Percentiles rank a stretch among this genome's conserved stretches.
Conservation (phyloP, 1,284 basidiomycete genomes). For the Rhodotorula mucilaginosa region DNA sequence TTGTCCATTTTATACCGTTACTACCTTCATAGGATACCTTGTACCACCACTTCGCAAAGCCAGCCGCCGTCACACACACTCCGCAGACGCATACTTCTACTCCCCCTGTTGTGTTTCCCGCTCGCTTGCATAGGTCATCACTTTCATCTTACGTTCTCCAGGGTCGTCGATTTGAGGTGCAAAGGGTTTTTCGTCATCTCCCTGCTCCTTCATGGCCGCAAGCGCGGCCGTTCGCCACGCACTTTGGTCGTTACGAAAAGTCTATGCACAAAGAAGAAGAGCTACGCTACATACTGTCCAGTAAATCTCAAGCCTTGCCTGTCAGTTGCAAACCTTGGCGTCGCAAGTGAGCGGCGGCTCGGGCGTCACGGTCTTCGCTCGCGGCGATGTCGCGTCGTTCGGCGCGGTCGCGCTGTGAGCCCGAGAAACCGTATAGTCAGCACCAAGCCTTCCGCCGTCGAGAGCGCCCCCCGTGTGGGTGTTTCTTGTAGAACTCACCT, state of each 20-base stretch:
- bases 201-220: neutral
- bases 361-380: constrained; percentile 11
- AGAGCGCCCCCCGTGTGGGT: neutral
- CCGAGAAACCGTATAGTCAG: neutral
- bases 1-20: neutral
- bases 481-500: neutral
- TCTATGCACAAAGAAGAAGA: neutral
- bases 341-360: constrained; percentile 4
- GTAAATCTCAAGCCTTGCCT: constrained; percentile 12
- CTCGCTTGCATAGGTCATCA: neutral
- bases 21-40: neutral
- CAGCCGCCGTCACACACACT: neutral
- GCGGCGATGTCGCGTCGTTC: constrained; percentile 31
- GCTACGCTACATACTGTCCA: neutral
- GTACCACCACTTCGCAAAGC: neutral
- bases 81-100: neutral
- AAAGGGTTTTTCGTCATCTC: neutral
- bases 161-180: neutral
- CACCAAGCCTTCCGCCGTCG: neutral
- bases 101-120: neutral
- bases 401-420: constrained; percentile 6
- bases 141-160: neutral
- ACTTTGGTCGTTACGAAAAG: neutral
- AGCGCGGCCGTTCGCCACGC: too few species aligned
- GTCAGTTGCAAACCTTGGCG: constrained; percentile 19